Conservation (phyloP, 345 rosid genomes). For the Gossypium herbaceum region DNA sequence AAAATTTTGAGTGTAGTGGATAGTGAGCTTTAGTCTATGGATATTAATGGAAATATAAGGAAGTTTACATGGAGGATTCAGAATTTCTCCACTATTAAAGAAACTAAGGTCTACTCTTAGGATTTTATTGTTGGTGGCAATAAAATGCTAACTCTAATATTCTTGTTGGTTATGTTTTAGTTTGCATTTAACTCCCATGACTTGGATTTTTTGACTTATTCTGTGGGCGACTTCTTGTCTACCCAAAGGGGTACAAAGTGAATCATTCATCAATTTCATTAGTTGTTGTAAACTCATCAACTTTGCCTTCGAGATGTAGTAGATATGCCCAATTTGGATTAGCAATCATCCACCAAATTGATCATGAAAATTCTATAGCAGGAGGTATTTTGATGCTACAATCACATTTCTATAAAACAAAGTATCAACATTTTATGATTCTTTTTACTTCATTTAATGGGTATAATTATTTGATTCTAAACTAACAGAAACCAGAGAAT, state of each 20-base stretch:
- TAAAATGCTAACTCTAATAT: neutral
- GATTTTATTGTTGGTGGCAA: conserved; percentile 37
- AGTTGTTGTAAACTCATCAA: conserved; percentile 65
- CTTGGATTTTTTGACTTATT: neutral
- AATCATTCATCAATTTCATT: conserved; percentile 75
- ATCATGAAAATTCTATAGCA: conserved; percentile 33
- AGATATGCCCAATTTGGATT: conserved; percentile 74
- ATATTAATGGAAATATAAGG: neutral
- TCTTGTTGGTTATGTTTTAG: neutral
- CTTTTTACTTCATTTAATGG: too few species aligned
- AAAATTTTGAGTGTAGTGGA: neutral
- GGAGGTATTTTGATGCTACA: neutral
- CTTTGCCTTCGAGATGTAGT: conserved; percentile 81
- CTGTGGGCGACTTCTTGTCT: conserved; percentile 58
- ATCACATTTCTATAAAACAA: too few species aligned
- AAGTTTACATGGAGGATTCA: conserved; percentile 37
- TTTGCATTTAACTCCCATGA: too few species aligned
- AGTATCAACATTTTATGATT: too few species aligned
- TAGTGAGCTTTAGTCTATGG: neutral
- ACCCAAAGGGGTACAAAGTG: conserved; percentile 70
- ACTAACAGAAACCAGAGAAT: too few species aligned
- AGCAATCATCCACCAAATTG: conserved; percentile 61
- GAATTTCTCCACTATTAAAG: conserved; percentile 32
- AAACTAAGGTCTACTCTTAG: conserved; percentile 35
- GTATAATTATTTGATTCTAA: too few species aligned